Conservation (phyloP, 257 asterid genomes). For the Solanum bukasovii region DNA sequence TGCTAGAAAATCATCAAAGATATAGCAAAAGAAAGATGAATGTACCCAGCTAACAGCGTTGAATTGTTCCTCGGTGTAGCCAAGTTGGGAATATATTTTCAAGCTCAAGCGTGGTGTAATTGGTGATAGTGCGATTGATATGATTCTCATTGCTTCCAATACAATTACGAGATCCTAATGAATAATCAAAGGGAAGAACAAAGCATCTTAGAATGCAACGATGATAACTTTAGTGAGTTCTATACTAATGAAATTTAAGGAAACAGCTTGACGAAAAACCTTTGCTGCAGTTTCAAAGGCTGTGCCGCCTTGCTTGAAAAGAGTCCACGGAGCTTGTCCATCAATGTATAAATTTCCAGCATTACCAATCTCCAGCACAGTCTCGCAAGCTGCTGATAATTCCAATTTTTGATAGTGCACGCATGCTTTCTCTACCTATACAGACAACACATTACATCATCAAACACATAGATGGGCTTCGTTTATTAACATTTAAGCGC, state of each 20-base stretch:
- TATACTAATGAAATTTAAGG: neutral
- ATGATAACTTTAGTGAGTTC: neutral
- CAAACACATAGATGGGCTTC: neutral
- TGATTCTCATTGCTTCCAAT: constrained; percentile 73
- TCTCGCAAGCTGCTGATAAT: constrained; percentile 81
- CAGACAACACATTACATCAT: neutral
- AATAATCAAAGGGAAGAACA: neutral
- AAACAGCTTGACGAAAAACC: constrained; percentile 18
- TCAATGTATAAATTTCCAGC: constrained; percentile 77
- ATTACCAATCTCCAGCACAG: constrained; percentile 76
- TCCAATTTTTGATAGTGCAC: constrained; percentile 66
- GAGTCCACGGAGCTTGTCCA: constrained; percentile 85
- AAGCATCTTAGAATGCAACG: neutral
- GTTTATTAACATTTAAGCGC: neutral
- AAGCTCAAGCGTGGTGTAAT: constrained; percentile 63
- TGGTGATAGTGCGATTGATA: constrained; percentile 75
- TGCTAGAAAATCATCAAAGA: neutral
- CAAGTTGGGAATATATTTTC: constrained; percentile 78
- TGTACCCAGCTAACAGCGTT: constrained; percentile 57
- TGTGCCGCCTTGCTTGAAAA: constrained; percentile 77
- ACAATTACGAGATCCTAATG: constrained; percentile 67
- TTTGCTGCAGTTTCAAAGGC: constrained; percentile 81
- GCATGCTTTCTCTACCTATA: constrained; percentile 38
- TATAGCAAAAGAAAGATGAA: constrained; percentile 15
- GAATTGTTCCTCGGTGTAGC: constrained; percentile 75